Percentiles rank a stretch among this genome's conserved stretches.
phyloP scores from a whole-genome alignment of 352 stramenopile genomes.

The Blastocystis sp. region DNA sequence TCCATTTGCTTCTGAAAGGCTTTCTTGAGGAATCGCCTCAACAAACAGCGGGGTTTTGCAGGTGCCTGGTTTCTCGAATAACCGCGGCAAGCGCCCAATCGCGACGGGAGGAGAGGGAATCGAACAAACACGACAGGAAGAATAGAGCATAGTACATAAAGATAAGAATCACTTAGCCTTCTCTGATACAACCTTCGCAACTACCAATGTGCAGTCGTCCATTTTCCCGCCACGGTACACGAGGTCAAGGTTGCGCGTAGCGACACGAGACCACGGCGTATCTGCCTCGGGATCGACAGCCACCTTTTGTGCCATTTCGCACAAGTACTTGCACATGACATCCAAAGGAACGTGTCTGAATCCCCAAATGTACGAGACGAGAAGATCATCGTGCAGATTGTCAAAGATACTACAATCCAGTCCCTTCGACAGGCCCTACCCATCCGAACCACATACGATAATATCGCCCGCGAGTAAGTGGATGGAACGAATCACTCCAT shows the following conservation, averaged over 20 bases:
- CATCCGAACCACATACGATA: constrained; percentile 47
- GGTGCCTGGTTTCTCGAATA: neutral
- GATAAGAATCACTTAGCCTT: constrained; percentile 59
- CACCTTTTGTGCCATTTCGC: constrained; percentile 67
- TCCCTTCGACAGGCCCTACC: neutral
- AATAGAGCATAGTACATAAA: constrained; percentile 64
- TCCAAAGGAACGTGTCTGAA: constrained; percentile 58
- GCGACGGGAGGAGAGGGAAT: too few relatives aligned
- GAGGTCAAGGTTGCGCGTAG: constrained; percentile 60
- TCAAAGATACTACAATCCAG: constrained; percentile 36
- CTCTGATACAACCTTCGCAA: constrained; percentile 67
- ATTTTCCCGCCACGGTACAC: constrained; percentile 68
- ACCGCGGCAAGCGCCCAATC: neutral
- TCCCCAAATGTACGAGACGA: constrained; percentile 64
- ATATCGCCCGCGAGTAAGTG: constrained; percentile 50
- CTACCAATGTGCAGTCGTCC: constrained; percentile 68
- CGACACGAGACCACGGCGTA: constrained; percentile 60
- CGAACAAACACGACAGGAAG: constrained; percentile 37
- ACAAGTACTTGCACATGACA: constrained; percentile 68
- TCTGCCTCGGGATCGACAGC: constrained; percentile 38
- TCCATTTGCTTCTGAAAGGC: neutral
- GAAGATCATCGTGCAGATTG: constrained; percentile 63
- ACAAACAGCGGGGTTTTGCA: too few relatives aligned
- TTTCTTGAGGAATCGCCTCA: neutral
- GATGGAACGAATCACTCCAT: constrained; percentile 64